A percentile compares a stretch with the other conserved stretches of the same genome.
phyloP scores from a whole-genome alignment of 805 yeast species.

The Yarrowia keelungensis region DNA sequence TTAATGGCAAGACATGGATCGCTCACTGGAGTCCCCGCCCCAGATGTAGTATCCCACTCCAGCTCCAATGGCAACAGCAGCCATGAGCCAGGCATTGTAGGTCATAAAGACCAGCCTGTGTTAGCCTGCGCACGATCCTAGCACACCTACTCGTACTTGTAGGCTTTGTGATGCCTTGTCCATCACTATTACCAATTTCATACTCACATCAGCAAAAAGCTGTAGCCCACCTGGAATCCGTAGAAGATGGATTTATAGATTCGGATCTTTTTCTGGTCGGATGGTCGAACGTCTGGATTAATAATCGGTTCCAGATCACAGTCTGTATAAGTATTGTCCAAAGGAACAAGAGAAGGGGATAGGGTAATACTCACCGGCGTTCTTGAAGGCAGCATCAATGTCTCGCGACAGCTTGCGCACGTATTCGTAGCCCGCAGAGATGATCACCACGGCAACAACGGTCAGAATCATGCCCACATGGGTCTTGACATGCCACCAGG shows the following conservation, averaged over 20 bases:
- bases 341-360: neutral
- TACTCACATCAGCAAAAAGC: conserved; percentile 56
- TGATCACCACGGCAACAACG: conserved; percentile 55
- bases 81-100: conserved; percentile 82
- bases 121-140: conserved; percentile 46
- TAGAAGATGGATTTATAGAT: conserved; percentile 52
- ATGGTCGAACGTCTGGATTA: conserved; percentile 21
- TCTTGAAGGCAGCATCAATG: conserved; percentile 39
- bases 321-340: conserved; percentile 16
- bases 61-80: conserved; percentile 75
- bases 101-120: conserved; percentile 87
- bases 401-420: conserved; percentile 50
- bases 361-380: conserved; percentile 10
- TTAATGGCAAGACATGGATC: conserved; percentile 47
- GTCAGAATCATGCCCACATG: conserved; percentile 60
- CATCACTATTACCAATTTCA: too few relatives aligned
- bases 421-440: conserved; percentile 69
- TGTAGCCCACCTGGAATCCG: conserved; percentile 71
- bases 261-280: conserved; percentile 29
- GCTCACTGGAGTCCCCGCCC: conserved; percentile 49
- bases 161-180: too few relatives aligned
- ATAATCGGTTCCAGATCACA: conserved; percentile 32
- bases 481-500: conserved; percentile 79
- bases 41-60: conserved; percentile 70
- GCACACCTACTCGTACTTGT: too few relatives aligned